phyloP scores from a whole-genome alignment of 1,284 basidiomycete species.

The Vanrija sp. region DNA sequence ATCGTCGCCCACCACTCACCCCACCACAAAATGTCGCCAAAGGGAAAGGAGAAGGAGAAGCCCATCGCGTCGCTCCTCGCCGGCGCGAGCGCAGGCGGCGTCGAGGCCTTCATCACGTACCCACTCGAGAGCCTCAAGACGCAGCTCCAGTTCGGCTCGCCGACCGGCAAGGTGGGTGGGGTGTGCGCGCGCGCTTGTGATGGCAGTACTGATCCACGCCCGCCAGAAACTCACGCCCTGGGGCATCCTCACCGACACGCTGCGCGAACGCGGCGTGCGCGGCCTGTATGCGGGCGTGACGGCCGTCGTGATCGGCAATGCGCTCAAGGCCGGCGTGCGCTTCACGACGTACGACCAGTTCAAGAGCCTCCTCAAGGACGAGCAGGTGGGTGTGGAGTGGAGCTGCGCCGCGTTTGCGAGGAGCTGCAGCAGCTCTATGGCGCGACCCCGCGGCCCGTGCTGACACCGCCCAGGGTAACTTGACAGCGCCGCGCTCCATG shows the following conservation, averaged over 20 bases:
- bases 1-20: conserved; percentile 49
- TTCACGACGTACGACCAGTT: conserved; percentile 95
- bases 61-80: conserved; percentile 71
- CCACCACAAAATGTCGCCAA: conserved; percentile 12
- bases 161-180: conserved; percentile 34
- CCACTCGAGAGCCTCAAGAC: conserved; percentile 89
- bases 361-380: conserved; percentile 77
- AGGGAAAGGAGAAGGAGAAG: conserved; percentile 59
- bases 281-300: conserved; percentile 83
- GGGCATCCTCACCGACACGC: conserved; percentile 64
- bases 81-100: conserved; percentile 87
- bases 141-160: conserved; percentile 52
- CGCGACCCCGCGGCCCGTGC: neutral
- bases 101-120: conserved; percentile 66
- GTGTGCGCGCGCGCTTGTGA: conserved; percentile 59
- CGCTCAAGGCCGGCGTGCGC: conserved; percentile 85
- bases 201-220: conserved; percentile 32
- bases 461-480: conserved; percentile 64
- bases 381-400: conserved; percentile 57
- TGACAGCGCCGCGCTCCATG: conserved; percentile 76
- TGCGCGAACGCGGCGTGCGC: conserved; percentile 65
- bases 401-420: too few species aligned
- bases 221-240: conserved; percentile 63
- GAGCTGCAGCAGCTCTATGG: conserved; percentile 1
- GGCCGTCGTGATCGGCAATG: conserved; percentile 84